Percentiles rank a stretch among this genome's conserved stretches.
Evolutionary conservation across 495 filamentous ascomycete species (phyloP).

Genomic region (Penicillium canescens): DNA sequence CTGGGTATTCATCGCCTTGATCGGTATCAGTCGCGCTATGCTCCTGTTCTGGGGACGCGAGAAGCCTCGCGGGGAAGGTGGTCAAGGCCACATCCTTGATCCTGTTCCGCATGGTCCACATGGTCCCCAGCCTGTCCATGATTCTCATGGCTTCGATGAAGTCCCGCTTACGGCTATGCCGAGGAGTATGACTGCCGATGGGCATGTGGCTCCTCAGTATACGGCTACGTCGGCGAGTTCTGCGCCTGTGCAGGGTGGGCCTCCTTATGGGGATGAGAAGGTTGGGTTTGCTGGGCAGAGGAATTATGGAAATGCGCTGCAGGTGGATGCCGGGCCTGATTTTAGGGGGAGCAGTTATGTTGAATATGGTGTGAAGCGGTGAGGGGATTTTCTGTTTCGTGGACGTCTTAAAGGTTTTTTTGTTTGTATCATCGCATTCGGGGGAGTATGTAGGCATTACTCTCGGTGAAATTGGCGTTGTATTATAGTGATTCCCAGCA

Average conservation of each 20-base stretch:
- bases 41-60: conserved; percentile 44
- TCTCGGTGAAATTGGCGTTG: background rate
- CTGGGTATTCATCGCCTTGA: conserved; percentile 74
- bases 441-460: background rate
- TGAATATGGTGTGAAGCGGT: conserved; percentile 40
- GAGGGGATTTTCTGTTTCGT: conserved; percentile 1
- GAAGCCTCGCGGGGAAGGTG: conserved; percentile 48
- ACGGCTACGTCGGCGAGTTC: conserved; percentile 13
- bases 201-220: conserved; percentile 29
- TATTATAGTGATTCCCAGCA: background rate
- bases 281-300: conserved; percentile 48
- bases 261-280: conserved; percentile 40
- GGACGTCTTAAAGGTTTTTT: conserved; percentile 5
- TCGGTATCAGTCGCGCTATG: conserved; percentile 68
- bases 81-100: conserved; percentile 32
- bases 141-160: conserved; percentile 28
- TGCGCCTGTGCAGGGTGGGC: conserved; percentile 5
- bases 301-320: conserved; percentile 23
- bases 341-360: conserved; percentile 39
- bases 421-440: conserved; percentile 1
- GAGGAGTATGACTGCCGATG: conserved; percentile 8
- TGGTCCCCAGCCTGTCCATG: conserved; percentile 6
- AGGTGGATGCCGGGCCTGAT: conserved; percentile 22
- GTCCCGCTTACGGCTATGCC: conserved; percentile 34
- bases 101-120: background rate